Evolutionary conservation across 345 rosid species (phyloP), one percentile per base, ranked within the genome.

Genomic region (Eutrema japonicum): DNA sequence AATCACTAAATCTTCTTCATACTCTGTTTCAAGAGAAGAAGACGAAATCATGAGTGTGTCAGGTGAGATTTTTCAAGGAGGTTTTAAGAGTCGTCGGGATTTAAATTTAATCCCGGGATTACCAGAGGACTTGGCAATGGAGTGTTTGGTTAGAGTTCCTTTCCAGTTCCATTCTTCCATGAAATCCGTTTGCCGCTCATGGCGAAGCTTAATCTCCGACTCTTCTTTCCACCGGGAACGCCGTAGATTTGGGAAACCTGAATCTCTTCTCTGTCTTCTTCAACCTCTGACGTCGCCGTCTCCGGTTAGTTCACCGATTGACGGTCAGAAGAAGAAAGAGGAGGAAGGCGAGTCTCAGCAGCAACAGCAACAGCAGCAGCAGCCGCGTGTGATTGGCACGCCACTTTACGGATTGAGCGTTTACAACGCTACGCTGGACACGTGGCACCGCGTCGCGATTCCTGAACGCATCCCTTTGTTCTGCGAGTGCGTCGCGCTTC

Each of bases 71-170:
- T 6, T 10, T 5, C 4, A 1, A 45, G 49, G 52, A 8, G 52
- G 30, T 10, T 53, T 27, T 10, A 10, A 29, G 11, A 42, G 2
- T 45, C 59, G 12, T 58, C 77, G 56, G 30, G 75, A 71, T 36
- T 68, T 86, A 22, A 22, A 18, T 18, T 18, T 18, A 27, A 84
- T 86, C 69, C 81, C 88, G 7, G 82, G 86, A 4, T 61, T 86
- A 11, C 88, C 88, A 4, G 81, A 86, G 70, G 88, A 84, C 18
- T 75, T 86, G 53, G 86, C 86, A 0, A 60, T 68, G 51, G 87
- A 84, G 52, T 86, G 90, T 78, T 40, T 86, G 27, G 48, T 84
- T 14, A 79, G 85, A 69, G 90, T 86, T 7, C 88, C 90, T 0
- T 81, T 72, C 10, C 48, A 82, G 46, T 81, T 81, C 63, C 90